Evolutionary conservation across 1,284 basidiomycete species (phyloP).

Genomic region (Puccinia horiana): DNA sequence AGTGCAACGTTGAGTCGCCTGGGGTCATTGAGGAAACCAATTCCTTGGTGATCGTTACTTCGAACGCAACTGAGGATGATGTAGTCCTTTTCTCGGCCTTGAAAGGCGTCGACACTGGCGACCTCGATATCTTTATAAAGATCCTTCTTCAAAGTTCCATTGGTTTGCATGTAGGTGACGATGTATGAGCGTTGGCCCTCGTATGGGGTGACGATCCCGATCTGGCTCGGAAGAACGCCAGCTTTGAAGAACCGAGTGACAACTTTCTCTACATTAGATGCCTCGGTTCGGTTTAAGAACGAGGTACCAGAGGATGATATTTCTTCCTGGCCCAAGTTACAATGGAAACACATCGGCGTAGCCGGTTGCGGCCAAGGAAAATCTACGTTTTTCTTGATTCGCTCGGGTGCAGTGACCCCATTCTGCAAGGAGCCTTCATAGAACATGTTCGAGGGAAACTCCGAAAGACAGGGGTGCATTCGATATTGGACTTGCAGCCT

Average conservation of each 20-base stretch:
- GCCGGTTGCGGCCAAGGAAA: conserved; percentile 99
- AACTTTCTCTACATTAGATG: conserved; percentile 98
- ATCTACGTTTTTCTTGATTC: conserved; percentile 93
- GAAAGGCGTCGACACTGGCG: conserved; percentile 97
- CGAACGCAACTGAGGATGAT: conserved; percentile 98
- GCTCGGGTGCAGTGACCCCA: conserved; percentile 96
- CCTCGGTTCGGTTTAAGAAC: conserved; percentile 97
- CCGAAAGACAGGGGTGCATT: conserved; percentile 98
- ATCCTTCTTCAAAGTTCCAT: conserved; percentile 96
- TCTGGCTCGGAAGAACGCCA: conserved; percentile 89
- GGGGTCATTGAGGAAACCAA: conserved; percentile 98
- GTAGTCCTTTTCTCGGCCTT: conserved; percentile 99
- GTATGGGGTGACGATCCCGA: conserved; percentile 98
- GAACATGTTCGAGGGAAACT: conserved; percentile 99
- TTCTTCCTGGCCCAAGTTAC: conserved; percentile 97
- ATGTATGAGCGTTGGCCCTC: conserved; percentile 99
- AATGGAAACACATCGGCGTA: conserved; percentile 99
- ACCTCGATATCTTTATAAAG: conserved; percentile 99
- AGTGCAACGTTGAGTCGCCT: conserved; percentile 94
- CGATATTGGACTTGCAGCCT: conserved; percentile 99
- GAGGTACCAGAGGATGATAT: conserved; percentile 98
- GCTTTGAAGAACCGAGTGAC: conserved; percentile 99
- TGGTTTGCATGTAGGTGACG: conserved; percentile 99
- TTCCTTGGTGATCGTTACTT: conserved; percentile 98
- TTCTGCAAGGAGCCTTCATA: conserved; percentile 99